Evolutionary conservation across 140 eudicot species (phyloP).

Genomic region (Senecio squalidus): DNA sequence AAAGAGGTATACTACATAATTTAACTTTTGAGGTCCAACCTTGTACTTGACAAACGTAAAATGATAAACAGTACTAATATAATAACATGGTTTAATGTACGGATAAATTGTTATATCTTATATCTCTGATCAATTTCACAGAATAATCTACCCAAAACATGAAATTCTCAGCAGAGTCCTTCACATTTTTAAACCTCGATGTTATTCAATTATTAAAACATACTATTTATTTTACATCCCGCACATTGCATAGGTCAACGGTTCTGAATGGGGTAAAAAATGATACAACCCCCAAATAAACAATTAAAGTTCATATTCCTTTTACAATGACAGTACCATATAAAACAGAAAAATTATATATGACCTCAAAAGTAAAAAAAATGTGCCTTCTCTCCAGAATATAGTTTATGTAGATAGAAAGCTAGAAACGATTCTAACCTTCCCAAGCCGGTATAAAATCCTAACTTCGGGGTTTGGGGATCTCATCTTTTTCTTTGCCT

Average conservation of each 20-base stretch:
- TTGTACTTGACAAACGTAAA: not conserved
- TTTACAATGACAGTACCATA: too few relatives aligned
- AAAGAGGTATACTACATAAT: not conserved
- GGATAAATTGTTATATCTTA: too few relatives aligned
- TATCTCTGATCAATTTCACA: too few relatives aligned
- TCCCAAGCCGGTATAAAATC: conserved; percentile 80
- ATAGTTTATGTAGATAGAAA: conserved; percentile 3
- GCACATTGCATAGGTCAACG: not conserved
- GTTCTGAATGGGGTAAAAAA: not conserved
- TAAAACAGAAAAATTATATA: not conserved
- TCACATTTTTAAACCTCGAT: too few relatives aligned
- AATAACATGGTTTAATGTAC: too few relatives aligned
- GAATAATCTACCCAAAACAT: too few relatives aligned
- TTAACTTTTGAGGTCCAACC: not conserved
- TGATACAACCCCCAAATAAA: not conserved
- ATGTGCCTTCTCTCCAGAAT: not conserved
- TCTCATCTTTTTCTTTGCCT: conserved; percentile 91
- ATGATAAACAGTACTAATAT: too few relatives aligned
- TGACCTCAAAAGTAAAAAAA: conserved; percentile 2
- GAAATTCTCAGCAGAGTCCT: too few relatives aligned
- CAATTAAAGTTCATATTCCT: not conserved
- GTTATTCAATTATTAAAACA: too few relatives aligned
- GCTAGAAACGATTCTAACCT: conserved; percentile 39
- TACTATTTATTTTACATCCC: not conserved
- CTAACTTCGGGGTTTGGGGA: conserved; percentile 93